Percentiles rank a stretch among this genome's conserved stretches.
These are phyloP conservation scores for Pezicula radicicola DNA, from an alignment of 2,329 filamentous ascomycete genomes.

Conservation along the genomic window DNA sequence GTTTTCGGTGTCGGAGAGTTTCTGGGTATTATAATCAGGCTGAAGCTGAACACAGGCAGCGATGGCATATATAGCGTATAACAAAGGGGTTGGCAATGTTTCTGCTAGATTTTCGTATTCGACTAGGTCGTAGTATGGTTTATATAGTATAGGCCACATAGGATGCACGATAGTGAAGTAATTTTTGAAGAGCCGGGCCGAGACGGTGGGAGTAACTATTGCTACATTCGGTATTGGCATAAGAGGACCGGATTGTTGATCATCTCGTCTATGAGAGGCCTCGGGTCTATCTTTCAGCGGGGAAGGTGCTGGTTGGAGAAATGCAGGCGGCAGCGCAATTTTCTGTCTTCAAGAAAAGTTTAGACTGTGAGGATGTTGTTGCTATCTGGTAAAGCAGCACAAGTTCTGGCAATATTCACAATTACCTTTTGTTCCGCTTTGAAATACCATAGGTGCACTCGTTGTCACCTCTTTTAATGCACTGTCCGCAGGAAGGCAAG, in stretches of 20 bases:
- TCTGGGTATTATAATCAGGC: background rate
- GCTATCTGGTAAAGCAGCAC: too few relatives aligned
- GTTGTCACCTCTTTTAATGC: background rate
- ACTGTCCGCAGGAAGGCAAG: background rate
- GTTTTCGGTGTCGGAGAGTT: too few relatives aligned
- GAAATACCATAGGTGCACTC: background rate
- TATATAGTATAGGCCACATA: conserved; percentile 1
- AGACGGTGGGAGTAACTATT: background rate
- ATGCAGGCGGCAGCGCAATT: too few relatives aligned
- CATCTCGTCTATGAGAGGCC: too few relatives aligned
- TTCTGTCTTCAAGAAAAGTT: too few relatives aligned
- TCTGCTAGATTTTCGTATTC: background rate
- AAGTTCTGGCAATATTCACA: background rate
- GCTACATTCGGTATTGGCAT: background rate
- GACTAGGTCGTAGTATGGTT: background rate
- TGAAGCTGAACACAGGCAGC: background rate
- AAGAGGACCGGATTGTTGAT: too few relatives aligned
- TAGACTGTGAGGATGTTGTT: too few relatives aligned
- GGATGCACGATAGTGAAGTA: background rate
- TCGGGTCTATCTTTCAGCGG: too few relatives aligned
- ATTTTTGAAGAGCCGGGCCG: background rate
- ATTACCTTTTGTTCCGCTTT: background rate
- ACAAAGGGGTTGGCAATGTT: background rate
- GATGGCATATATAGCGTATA: background rate
- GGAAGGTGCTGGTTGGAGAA: too few relatives aligned